Percentiles rank a stretch among this genome's conserved stretches.
These are phyloP conservation scores for Cryptosporidium meleagridis DNA, from an alignment of 169 alveolate genomes.

Conservation along the genomic window DNA sequence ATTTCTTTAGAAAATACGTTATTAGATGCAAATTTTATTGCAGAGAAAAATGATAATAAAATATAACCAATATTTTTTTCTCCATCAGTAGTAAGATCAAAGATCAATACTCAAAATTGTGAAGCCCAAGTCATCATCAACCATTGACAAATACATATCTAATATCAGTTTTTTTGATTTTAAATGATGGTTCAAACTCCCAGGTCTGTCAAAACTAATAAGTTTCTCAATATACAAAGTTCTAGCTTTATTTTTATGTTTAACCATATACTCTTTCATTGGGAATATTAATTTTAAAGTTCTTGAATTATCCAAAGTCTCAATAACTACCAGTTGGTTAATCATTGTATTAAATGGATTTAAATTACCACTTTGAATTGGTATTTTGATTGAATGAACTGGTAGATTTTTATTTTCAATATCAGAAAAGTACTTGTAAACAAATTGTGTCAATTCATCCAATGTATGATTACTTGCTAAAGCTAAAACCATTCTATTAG, in stretches of 20 bases:
- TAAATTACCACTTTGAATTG: conserved; percentile 2
- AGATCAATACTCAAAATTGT: not conserved
- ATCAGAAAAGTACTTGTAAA: conserved; percentile 17
- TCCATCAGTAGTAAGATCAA: conserved; percentile 5
- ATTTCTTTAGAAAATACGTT: not conserved
- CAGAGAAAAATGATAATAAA: conserved; percentile 18
- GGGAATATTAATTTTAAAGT: conserved; percentile 38
- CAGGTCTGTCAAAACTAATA: conserved; percentile 1
- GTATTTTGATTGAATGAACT: not conserved
- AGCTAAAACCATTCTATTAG: conserved; percentile 81
- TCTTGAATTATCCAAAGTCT: not conserved
- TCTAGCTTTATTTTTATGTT: not conserved
- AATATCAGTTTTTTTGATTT: not conserved
- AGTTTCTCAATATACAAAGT: not conserved
- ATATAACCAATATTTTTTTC: not conserved
- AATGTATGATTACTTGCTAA: conserved; percentile 78
- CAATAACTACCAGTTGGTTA: not conserved
- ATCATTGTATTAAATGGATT: conserved; percentile 15
- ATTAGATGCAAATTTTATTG: not conserved
- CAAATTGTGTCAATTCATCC: conserved; percentile 54
- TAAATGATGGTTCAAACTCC: not conserved
- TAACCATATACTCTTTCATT: conserved; percentile 9
- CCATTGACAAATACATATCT: not conserved
- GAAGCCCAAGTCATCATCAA: conserved; percentile 13
- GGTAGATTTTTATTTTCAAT: conserved; percentile 30